phyloP scores from a whole-genome alignment of 257 asterid species.

The Voacanga thouarsii region DNA sequence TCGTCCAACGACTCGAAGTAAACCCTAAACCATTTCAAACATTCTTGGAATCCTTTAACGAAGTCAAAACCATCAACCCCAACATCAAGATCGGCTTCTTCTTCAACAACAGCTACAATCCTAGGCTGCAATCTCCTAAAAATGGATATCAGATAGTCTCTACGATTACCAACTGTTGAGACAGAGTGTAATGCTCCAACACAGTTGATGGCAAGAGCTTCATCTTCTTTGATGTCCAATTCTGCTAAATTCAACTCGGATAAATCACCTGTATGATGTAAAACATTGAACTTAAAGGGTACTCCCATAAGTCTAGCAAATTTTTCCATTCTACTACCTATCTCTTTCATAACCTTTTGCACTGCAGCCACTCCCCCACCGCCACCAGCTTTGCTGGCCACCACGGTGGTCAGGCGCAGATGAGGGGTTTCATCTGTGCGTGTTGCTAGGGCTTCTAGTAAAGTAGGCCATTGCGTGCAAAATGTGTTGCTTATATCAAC shows the following conservation, averaged over 20 bases:
- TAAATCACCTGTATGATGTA: slow-evolving; percentile 73
- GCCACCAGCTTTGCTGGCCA: slow-evolving; percentile 30
- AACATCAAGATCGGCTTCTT: slow-evolving; percentile 81
- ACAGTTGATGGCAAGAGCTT: slow-evolving; percentile 74
- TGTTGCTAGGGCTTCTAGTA: slow-evolving; percentile 92
- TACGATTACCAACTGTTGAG: slow-evolving; percentile 32
- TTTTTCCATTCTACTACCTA: slow-evolving; percentile 81
- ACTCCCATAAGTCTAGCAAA: slow-evolving; percentile 97
- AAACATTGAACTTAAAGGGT: slow-evolving; percentile 61
- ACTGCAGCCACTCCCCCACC: slow-evolving; percentile 26
- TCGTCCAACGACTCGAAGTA: slow-evolving; percentile 87
- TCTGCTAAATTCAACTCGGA: slow-evolving; percentile 55
- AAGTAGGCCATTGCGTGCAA: slow-evolving; percentile 98
- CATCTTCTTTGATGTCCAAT: slow-evolving; percentile 62
- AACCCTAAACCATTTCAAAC: slow-evolving; percentile 90
- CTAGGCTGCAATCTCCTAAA: slow-evolving; percentile 64
- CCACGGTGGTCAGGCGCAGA: slow-evolving; percentile 70
- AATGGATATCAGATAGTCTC: slow-evolving; percentile 54
- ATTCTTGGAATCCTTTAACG: slow-evolving; percentile 63
- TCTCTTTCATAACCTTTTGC: slow-evolving; percentile 80
- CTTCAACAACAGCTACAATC: slow-evolving; percentile 75
- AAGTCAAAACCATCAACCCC: slow-evolving; percentile 65
- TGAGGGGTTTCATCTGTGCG: slow-evolving; percentile 88
- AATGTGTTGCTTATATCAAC: slow-evolving; percentile 78
- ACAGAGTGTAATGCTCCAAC: slow-evolving; percentile 72